Evolutionary conservation across 108 stramenopile genomes (phyloP).

Genomic region (Cyclotella choctawhatcheeana): DNA sequence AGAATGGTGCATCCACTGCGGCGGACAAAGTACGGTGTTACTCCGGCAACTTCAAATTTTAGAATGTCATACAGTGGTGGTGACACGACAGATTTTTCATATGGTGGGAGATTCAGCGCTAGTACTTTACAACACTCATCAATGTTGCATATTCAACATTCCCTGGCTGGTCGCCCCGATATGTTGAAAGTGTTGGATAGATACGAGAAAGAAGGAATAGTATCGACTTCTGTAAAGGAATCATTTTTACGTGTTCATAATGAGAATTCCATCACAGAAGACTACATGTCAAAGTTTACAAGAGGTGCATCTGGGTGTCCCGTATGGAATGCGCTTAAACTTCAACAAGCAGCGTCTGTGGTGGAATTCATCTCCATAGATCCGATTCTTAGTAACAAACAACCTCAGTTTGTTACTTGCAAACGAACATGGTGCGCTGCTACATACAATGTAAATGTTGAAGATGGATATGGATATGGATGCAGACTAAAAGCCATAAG

Average conservation of each 20-base stretch:
- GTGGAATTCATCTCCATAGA: too few relatives aligned
- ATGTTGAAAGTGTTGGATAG: neutral
- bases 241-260: neutral
- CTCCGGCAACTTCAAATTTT: too few relatives aligned
- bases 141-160: too few relatives aligned
- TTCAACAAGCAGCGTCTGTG: neutral
- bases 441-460: neutral
- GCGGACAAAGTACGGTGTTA: too few relatives aligned
- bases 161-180: too few relatives aligned
- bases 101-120: too few relatives aligned
- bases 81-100: neutral
- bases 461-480: conserved; percentile 8
- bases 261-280: neutral
- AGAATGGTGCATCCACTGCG: too few relatives aligned
- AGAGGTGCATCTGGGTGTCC: neutral
- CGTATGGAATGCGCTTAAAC: neutral
- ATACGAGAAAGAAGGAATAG: neutral
- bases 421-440: conserved; percentile 5
- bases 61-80: neutral
- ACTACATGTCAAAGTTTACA: neutral
- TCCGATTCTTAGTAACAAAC: too few relatives aligned
- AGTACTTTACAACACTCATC: too few relatives aligned
- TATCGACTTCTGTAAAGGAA: too few relatives aligned
- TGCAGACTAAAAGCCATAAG: neutral
- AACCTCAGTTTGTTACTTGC: too few relatives aligned